Percentiles rank a stretch among this genome's conserved stretches.
Evolutionary conservation across 805 yeast species (phyloP).

Genomic region (Spathaspora hagerdaliae): DNA sequence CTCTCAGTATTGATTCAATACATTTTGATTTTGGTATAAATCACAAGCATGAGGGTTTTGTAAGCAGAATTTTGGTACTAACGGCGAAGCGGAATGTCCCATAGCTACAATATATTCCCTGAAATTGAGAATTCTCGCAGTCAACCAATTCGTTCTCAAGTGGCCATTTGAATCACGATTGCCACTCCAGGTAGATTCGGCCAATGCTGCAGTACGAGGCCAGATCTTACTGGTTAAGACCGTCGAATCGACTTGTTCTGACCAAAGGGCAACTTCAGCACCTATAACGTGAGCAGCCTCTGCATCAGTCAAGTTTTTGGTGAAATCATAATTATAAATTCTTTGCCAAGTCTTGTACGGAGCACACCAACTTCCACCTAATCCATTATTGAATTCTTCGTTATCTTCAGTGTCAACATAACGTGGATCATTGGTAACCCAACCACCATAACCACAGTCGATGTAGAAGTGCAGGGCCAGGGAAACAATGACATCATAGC

Average conservation of each 20-base stretch:
- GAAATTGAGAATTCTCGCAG: slow-evolving; percentile 34
- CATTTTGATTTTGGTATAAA: slow-evolving; percentile 9
- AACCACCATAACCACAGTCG: slow-evolving; percentile 40
- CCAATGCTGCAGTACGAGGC: slow-evolving; percentile 41
- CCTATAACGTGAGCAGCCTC: slow-evolving; percentile 31
- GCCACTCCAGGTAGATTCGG: slow-evolving; percentile 40
- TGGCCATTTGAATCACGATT: slow-evolving; percentile 26
- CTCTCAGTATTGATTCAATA: slow-evolving; percentile 3
- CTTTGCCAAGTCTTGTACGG: slow-evolving; percentile 44
- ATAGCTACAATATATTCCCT: slow-evolving; percentile 35
- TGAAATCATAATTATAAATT: slow-evolving; percentile 33
- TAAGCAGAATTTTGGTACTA: slow-evolving; percentile 34
- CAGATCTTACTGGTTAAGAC: slow-evolving; percentile 29
- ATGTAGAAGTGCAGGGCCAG: slow-evolving; percentile 28
- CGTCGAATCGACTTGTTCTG: slow-evolving; percentile 32
- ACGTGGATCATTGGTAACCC: slow-evolving; percentile 31
- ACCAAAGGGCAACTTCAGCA: slow-evolving; percentile 38
- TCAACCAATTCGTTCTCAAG: slow-evolving; percentile 22
- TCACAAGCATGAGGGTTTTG: slow-evolving; percentile 38
- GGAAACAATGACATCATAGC: slow-evolving; percentile 38
- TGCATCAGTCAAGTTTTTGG: slow-evolving; percentile 22
- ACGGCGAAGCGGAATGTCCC: slow-evolving; percentile 29
- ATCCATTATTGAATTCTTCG: slow-evolving; percentile 23
- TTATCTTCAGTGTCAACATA: slow-evolving; percentile 20
- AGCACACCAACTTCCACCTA: slow-evolving; percentile 38